These are phyloP conservation scores for Arthroderma sp. DNA, from an alignment of 2,329 filamentous ascomycete species.

Conservation along the genomic window DNA sequence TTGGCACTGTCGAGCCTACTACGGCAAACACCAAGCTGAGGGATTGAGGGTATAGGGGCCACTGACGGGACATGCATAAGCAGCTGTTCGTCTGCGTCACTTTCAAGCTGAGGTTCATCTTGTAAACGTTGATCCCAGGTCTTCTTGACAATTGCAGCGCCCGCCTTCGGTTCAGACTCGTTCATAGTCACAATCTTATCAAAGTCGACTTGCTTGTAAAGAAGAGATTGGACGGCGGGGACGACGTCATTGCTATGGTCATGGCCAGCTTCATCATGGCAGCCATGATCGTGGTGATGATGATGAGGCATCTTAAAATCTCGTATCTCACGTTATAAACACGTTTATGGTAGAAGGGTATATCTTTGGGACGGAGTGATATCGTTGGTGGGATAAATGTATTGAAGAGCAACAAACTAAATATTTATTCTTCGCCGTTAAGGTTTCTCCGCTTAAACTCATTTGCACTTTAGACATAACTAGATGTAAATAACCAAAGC, in stretches of 20 bases:
- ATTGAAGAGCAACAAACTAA: too few species aligned
- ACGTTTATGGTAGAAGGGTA: not conserved
- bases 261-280: constrained; percentile 51
- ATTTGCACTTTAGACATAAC: too few species aligned
- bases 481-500: not conserved
- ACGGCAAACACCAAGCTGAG: not conserved
- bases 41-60: constrained; percentile 1
- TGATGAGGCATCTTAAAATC: constrained; percentile 12
- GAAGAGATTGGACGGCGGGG: constrained; percentile 75
- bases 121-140: constrained; percentile 74
- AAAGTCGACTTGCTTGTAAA: constrained; percentile 89
- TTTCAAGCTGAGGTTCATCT: constrained; percentile 61
- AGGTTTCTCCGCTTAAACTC: not conserved
- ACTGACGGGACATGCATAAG: constrained; percentile 79
- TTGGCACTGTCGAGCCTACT: not conserved
- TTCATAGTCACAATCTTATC: constrained; percentile 75
- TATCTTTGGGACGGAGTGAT: not conserved
- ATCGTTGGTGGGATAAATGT: not conserved
- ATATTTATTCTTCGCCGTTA: too few species aligned
- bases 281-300: constrained; percentile 37
- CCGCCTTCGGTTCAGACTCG: constrained; percentile 57
- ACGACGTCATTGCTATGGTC: constrained; percentile 89
- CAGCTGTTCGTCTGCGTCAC: constrained; percentile 86
- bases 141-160: constrained; percentile 70
- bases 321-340: not conserved